These are phyloP conservation scores for Debaryomyces maramus DNA, from an alignment of 805 yeast genomes.

Conservation along the genomic window DNA sequence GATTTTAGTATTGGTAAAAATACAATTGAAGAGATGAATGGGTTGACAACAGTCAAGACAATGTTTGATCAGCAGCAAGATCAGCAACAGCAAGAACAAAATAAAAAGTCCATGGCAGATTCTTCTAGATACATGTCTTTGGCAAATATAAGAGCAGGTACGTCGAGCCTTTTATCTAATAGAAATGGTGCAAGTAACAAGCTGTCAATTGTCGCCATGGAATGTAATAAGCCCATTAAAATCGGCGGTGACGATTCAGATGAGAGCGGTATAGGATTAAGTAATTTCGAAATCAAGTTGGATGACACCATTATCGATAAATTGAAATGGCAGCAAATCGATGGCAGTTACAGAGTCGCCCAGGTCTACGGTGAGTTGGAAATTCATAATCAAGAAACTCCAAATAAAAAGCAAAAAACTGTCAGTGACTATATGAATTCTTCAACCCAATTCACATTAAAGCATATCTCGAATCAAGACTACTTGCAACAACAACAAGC, in stretches of 20 bases:
- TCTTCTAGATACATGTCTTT: constrained; percentile 32
- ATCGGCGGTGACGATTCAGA: constrained; percentile 51
- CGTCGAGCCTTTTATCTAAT: constrained; percentile 12
- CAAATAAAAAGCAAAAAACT: constrained; percentile 18
- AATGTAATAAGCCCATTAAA: constrained; percentile 41
- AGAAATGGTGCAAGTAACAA: constrained; percentile 15
- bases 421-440: constrained; percentile 29
- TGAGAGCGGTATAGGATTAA: constrained; percentile 26
- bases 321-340: constrained; percentile 80
- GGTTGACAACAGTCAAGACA: constrained; percentile 24
- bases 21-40: constrained; percentile 23
- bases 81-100: constrained; percentile 24
- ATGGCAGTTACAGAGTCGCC: constrained; percentile 79
- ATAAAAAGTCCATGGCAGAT: constrained; percentile 18
- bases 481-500: constrained; percentile 13
- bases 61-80: constrained; percentile 33
- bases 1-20: constrained; percentile 34
- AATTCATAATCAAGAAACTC: constrained; percentile 21
- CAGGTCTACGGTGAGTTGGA: constrained; percentile 73
- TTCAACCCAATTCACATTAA: constrained; percentile 32
- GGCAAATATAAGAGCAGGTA: constrained; percentile 30
- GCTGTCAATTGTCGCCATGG: constrained; percentile 32
- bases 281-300: constrained; percentile 59
- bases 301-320: constrained; percentile 62
- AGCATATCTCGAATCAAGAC: constrained; percentile 19